Base-by-base conservation (phyloP, 352 stramenopile genomes). In the Globisporangium irregulare region DNA sequence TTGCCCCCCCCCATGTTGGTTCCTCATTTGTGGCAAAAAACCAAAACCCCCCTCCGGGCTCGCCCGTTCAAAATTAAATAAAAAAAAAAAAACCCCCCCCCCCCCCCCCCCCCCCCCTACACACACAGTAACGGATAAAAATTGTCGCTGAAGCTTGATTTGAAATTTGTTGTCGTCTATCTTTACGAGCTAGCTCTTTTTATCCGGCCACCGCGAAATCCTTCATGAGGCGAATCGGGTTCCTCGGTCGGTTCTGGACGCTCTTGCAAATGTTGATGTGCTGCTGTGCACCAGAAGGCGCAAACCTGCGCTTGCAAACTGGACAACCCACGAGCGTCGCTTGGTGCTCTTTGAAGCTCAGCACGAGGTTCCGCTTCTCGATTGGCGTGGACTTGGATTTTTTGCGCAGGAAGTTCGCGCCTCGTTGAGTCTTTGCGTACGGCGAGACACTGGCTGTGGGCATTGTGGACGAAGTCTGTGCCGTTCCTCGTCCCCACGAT, bases 231-330 rank as follows among this genome's bases (percentile, higher is more conserved):
- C 79, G 73, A 1, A 91, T 78, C 1, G 82, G 72, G 58, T 94
- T 94, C 63, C 86, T 88, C 2, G 88, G 88, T 2, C 86, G 83
- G 55, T 95, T 89, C 67, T 93, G 83, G 1, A 95, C 88, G 4
- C 75, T 79, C 69, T 90, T 90, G 78, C 88, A 95, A 59, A 95
- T 95, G 1, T 80, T 82, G 60, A 95, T 95, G 67, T 95, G 88
- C 65, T 95, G 79, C 66, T 95, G 83, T 4, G 83, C 88, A 8
- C 88, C 88, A 0, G 85, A 92, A 4, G 88, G 88, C 2, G 88
- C 88, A 59, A 95, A 95, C 62, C 87, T 92, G 32, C 88, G 84
- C 50, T 79, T 72, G 67, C 88, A 95, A 66, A 83, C 90, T 46
- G 88, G 88, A 64, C 88, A 95, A n/a, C 86, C 65, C 15, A 95